phyloP scores from a whole-genome alignment of 2,329 filamentous ascomycete genomes.

The Polytolypa hystricis region DNA sequence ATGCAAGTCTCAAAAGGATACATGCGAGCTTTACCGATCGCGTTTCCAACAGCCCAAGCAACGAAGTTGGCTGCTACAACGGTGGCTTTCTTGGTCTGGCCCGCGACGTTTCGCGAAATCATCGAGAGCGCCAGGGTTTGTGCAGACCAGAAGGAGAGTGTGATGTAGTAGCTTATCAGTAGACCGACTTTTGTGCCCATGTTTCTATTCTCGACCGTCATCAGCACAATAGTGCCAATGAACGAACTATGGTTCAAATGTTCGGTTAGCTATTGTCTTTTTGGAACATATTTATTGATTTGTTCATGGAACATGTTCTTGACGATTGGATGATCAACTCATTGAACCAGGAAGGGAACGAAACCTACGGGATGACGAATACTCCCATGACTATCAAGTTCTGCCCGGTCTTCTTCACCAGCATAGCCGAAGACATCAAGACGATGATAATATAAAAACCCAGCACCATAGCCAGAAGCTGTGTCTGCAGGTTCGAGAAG shows the following conservation, averaged over 20 bases:
- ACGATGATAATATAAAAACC: slow-evolving; percentile 64
- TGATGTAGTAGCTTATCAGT: slow-evolving; percentile 64
- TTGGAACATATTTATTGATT: too few species aligned
- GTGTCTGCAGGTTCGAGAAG: slow-evolving; percentile 56
- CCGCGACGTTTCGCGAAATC: slow-evolving; percentile 58
- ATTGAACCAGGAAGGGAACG: background rate
- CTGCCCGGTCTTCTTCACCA: slow-evolving; percentile 58
- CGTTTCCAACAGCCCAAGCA: slow-evolving; percentile 57
- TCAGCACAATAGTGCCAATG: slow-evolving; percentile 59
- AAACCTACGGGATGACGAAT: slow-evolving; percentile 53
- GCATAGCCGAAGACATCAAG: slow-evolving; percentile 53
- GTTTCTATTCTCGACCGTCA: slow-evolving; percentile 52
- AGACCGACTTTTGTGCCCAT: slow-evolving; percentile 53
- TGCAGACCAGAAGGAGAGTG: slow-evolving; percentile 66
- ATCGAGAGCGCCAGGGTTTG: slow-evolving; percentile 57
- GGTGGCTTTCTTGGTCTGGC: slow-evolving; percentile 62
- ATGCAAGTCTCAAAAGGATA: background rate
- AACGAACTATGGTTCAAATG: slow-evolving; percentile 43
- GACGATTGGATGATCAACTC: background rate
- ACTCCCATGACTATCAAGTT: slow-evolving; percentile 56
- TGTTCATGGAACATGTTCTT: too few species aligned
- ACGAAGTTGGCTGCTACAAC: slow-evolving; percentile 60
- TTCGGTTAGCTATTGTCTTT: slow-evolving; percentile 2
- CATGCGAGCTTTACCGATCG: slow-evolving; percentile 40
- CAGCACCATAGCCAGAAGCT: slow-evolving; percentile 57